Conservation (phyloP, 1,139 yeast genomes). For the Suhomyces anneliseae region DNA sequence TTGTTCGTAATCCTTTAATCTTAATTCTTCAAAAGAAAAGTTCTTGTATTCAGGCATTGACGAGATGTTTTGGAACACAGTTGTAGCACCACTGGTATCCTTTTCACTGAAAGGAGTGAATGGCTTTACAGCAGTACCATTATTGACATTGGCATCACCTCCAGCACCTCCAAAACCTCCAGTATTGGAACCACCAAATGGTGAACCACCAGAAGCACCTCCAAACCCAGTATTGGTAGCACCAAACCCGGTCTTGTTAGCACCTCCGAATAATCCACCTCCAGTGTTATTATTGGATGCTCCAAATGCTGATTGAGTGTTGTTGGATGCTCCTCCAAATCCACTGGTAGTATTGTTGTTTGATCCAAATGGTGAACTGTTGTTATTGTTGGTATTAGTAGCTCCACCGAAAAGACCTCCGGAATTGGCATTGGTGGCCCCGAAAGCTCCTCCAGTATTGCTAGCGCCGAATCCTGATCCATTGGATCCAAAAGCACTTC, state of each 20-base stretch:
- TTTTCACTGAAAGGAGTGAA: constrained; percentile 68
- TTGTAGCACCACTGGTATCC: constrained; percentile 62
- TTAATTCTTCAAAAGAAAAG: constrained; percentile 82
- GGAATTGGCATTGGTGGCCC: constrained; percentile 11
- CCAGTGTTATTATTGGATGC: constrained; percentile 16
- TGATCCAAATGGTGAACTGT: constrained; percentile 10
- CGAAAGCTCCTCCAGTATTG: constrained; percentile 26
- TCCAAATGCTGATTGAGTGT: constrained; percentile 18
- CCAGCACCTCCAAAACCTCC: constrained; percentile 33
- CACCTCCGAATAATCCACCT: constrained; percentile 25
- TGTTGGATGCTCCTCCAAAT: constrained; percentile 8
- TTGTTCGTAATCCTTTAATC: constrained; percentile 84
- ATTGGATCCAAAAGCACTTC: constrained; percentile 4
- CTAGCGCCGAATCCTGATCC: constrained; percentile 10
- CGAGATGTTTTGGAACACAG: constrained; percentile 69
- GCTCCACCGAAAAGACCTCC: constrained; percentile 12
- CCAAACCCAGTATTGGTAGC: constrained; percentile 18
- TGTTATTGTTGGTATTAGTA: constrained; percentile 7
- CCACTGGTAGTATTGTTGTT: constrained; percentile 20
- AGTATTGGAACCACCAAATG: constrained; percentile 27
- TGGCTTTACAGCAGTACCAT: constrained; percentile 76
- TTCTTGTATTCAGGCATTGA: constrained; percentile 89
- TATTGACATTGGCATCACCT: constrained; percentile 40
- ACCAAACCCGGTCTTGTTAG: constrained; percentile 26
- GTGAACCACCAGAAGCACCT: constrained; percentile 20